Evolutionary conservation across 371 early-diverging fungal genomes (phyloP), one percentile per base, ranked within the genome.

Genomic region (Funneliformis caledonium): DNA sequence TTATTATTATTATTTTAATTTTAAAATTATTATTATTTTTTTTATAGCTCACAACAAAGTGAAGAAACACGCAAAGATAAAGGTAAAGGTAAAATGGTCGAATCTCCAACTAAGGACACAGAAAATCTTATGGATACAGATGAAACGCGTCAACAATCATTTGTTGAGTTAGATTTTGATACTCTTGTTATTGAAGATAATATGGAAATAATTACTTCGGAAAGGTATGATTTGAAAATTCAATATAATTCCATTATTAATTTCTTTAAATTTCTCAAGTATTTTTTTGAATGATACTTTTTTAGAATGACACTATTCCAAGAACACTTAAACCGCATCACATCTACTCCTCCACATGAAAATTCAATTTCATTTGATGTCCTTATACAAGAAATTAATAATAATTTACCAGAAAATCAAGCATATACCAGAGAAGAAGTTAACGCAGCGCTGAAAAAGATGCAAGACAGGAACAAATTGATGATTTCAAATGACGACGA

Each of bases 381-480:
- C 14, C 74, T 91, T 37, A 81, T 87, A 48, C 61, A 74, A n/a
- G 83, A 82, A 7, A 82, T 91, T 48, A 92, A 91, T 77, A 61
- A 80, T 33, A 82, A 72, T 11, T 68, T 90, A 45, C 74, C 83
- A 22, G 80, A 88, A 37, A 73, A 81, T 11, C 84, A 83, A 33
- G 78, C 81, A 33, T 88, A 86, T 78, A 82, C 87, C 16, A 82
- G 82, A 2, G 80, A 80, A 45, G 91, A 92, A 84, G 88, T 88
- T 4, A 86, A 87, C 26, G 86, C 85, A 9, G 88, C 87, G 33
- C 83, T 92, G 81, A 82, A 82, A 62, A 82, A 82, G 70, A 90
- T 95, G 94, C 85, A 89, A 56, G 83, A 84, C 19, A 89, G 84
- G 33, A 95, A 95, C 85, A 89, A 93, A 80, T 85, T 94, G 80